Percentiles rank a stretch among this genome's conserved stretches.
Conservation (phyloP, 495 filamentous ascomycete genomes). For the Penicillium psychrofluorescens region DNA sequence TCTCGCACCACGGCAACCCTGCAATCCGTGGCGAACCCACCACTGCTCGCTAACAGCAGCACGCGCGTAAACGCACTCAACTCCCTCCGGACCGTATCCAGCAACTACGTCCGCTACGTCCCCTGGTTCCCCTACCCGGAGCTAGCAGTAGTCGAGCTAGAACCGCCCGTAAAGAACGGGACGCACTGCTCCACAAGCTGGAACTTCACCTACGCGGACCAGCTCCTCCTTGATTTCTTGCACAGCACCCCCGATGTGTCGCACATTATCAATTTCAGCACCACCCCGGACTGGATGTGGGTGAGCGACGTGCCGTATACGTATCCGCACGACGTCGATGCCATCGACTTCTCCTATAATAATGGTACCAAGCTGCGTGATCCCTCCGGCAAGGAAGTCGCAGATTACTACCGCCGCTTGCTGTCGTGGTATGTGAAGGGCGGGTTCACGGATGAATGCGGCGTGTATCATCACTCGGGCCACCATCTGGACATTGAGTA, state of each 20-base stretch:
- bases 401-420: background rate
- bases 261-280: conserved; percentile 1
- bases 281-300: conserved; percentile 4
- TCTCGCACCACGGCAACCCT: conserved; percentile 4
- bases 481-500: conserved; percentile 2
- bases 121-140: conserved; percentile 2
- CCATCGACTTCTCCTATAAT: conserved; percentile 1
- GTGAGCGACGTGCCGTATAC: background rate
- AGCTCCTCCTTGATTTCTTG: background rate
- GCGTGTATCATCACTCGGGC: background rate
- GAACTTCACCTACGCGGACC: background rate
- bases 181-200: background rate
- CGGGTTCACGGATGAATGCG: conserved; percentile 1
- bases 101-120: conserved; percentile 2
- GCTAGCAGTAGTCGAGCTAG: too few species aligned
- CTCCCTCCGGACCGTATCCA: background rate
- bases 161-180: background rate
- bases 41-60: conserved; percentile 1
- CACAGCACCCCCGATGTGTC: background rate
- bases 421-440: background rate
- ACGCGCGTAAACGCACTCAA: background rate
- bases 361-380: background rate
- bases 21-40: conserved; percentile 3
- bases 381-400: background rate
- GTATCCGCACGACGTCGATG: background rate